Conservation (phyloP, 495 filamentous ascomycete species). For the Aspergillus indologenus region DNA sequence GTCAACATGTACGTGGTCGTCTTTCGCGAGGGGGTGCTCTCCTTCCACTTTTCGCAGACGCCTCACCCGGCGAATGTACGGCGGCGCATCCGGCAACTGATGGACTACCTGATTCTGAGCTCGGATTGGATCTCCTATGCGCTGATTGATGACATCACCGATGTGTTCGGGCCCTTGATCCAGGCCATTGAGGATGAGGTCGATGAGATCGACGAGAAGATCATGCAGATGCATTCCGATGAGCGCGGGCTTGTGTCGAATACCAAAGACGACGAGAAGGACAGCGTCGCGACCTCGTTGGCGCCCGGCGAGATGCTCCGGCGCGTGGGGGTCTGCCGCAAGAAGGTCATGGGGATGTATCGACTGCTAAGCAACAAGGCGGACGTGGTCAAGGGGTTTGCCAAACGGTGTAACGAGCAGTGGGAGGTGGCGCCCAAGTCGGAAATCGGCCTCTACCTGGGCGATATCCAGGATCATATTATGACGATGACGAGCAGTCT, state of each 20-base stretch:
- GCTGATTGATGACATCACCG: slow-evolving; percentile 96
- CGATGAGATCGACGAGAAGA: slow-evolving; percentile 81
- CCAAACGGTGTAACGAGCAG: slow-evolving; percentile 97
- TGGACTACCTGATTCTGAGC: slow-evolving; percentile 87
- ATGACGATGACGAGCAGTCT: slow-evolving; percentile 90
- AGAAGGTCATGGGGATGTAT: slow-evolving; percentile 95
- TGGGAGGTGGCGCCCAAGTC: slow-evolving; percentile 94
- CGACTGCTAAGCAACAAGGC: slow-evolving; percentile 93
- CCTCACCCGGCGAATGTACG: slow-evolving; percentile 96
- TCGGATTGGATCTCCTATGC: slow-evolving; percentile 99
- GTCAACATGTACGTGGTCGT: slow-evolving; percentile 98
- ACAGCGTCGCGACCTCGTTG: slow-evolving; percentile 40
- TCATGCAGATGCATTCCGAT: slow-evolving; percentile 69
- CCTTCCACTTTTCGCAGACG: slow-evolving; percentile 91
- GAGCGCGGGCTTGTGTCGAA: slow-evolving; percentile 26
- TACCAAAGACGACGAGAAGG: slow-evolving; percentile 36
- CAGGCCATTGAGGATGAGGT: slow-evolving; percentile 86
- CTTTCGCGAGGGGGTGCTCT: slow-evolving; percentile 91
- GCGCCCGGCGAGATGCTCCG: slow-evolving; percentile 79
- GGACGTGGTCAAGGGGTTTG: slow-evolving; percentile 97
- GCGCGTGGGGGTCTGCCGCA: slow-evolving; percentile 86
- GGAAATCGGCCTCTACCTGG: neutral
- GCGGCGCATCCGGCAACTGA: slow-evolving; percentile 84
- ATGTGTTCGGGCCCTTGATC: slow-evolving; percentile 89
- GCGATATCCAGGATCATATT: slow-evolving; percentile 6